Conservation (phyloP, 2,329 filamentous ascomycete species). For the Fusarium vanettenii region DNA sequence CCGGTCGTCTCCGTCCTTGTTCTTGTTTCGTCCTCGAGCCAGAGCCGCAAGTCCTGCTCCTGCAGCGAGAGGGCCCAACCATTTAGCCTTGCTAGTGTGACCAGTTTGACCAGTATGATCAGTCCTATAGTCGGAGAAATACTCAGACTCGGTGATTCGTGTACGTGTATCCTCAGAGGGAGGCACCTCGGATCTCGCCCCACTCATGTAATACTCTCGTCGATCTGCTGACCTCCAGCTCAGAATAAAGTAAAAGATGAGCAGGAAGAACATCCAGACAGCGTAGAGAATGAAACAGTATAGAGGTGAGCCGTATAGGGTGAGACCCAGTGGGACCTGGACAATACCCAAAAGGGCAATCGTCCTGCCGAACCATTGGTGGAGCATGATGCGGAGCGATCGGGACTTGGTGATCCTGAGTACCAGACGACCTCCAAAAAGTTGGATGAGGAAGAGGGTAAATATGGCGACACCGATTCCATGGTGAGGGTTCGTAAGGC, state of each 20-base stretch:
- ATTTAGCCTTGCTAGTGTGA: constrained; percentile 50
- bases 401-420: constrained; percentile 61
- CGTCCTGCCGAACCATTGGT: constrained; percentile 87
- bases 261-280: constrained; percentile 77
- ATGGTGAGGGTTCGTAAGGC: constrained; percentile 84
- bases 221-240: constrained; percentile 74
- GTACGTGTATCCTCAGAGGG: constrained; percentile 63
- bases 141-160: constrained; percentile 55
- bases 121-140: constrained; percentile 49
- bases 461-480: constrained; percentile 86
- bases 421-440: constrained; percentile 75
- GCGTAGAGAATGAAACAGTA: constrained; percentile 88
- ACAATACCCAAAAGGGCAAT: constrained; percentile 85
- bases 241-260: constrained; percentile 83
- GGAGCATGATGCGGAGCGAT: constrained; percentile 71
- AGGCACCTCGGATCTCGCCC: constrained; percentile 64
- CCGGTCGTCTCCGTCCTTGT: constrained; percentile 50
- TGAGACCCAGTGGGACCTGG: constrained; percentile 89
- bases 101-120: constrained; percentile 42
- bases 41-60: constrained; percentile 62
- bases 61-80: constrained; percentile 66
- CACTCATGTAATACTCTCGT: constrained; percentile 66
- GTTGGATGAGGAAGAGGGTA: constrained; percentile 76
- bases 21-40: constrained; percentile 57
- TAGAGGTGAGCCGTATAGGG: constrained; percentile 90